Base-by-base conservation (phyloP, 1,284 basidiomycete genomes). In the Cystobasidium slooffiae region DNA sequence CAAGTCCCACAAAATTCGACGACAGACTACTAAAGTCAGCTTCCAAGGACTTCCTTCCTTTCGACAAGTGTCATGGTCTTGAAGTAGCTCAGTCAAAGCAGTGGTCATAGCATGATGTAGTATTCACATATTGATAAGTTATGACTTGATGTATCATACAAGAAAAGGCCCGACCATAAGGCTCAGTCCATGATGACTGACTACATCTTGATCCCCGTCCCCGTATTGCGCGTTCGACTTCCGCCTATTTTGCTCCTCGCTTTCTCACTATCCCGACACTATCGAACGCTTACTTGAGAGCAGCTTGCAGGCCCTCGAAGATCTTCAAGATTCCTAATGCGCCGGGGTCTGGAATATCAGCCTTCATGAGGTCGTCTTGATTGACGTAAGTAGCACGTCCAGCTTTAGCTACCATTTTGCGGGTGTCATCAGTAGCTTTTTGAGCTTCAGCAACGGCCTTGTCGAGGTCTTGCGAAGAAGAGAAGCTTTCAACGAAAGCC, bases 361-460 rank as follows among this genome's bases (percentile, higher is more conserved):
- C 86, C 63, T 73, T 73, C 47, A 52, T 55, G 16, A 73, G 52
- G 24, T 73, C 70, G 47, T 73, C 88, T 62, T 89, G 87, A 78
- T 90, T 91, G 55, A 96, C 88, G 82, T 97, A 97, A 0, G 92
- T 92, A 76, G 92, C 94, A 77, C 94, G 84, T 0, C 94, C 94
- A 1, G 92, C 94, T 83, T 91, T 93, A 1, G 94, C 94, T 44
- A 89, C 88, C 1, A 94, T 83, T 74, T 90, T 83, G 78, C 86
- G 88, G 31, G 92, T 94, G 9, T 83, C 84, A 76, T 91, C 89
- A 1, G 93, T 90, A 0, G 92, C 92, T 6, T 85, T 84, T 18
- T 84, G 84, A 0, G 91, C 92, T 0, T 86, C 87, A 53, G 84
- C 82, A 37, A 91, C 88, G 0, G 93, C 91, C 56, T 84, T 82